A percentile compares a stretch with the other conserved stretches of the same genome.
Conservation (phyloP, 2,329 filamentous ascomycete species). For the Cytospora paraplurivora region DNA sequence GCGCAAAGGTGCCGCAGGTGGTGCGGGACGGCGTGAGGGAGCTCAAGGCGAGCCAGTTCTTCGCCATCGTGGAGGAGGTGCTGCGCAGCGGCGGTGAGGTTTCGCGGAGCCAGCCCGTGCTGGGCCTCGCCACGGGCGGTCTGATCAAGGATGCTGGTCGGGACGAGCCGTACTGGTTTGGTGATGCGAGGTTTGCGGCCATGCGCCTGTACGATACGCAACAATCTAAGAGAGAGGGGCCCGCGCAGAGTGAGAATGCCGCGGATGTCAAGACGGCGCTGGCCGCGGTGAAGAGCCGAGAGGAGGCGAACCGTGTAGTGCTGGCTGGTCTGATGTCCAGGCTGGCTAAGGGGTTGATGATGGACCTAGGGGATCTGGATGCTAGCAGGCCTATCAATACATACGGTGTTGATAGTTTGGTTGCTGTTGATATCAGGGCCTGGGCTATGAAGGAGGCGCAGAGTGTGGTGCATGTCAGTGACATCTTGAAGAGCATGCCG, state of each 20-base stretch:
- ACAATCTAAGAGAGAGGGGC: constrained; percentile 24
- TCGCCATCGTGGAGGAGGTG: constrained; percentile 9
- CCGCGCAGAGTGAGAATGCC: background rate
- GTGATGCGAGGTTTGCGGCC: constrained; percentile 35
- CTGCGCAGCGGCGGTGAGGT: background rate
- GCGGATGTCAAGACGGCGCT: constrained; percentile 32
- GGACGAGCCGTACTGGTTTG: constrained; percentile 38
- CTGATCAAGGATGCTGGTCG: constrained; percentile 34
- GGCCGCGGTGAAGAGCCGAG: constrained; percentile 31
- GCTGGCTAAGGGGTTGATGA: constrained; percentile 37
- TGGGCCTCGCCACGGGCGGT: constrained; percentile 35
- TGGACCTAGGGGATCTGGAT: constrained; percentile 37
- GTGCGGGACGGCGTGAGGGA: constrained; percentile 11
- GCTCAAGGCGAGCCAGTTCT: constrained; percentile 17
- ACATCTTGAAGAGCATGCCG: constrained; percentile 17
- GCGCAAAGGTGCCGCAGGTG: constrained; percentile 12
- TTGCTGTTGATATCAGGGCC: constrained; percentile 8
- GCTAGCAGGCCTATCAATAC: constrained; percentile 12
- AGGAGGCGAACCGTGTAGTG: constrained; percentile 32
- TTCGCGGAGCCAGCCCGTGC: constrained; percentile 34
- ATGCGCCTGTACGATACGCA: constrained; percentile 34
- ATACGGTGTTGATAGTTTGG: constrained; percentile 14
- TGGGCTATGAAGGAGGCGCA: constrained; percentile 16
- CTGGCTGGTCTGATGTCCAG: constrained; percentile 35
- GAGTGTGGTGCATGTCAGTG: constrained; percentile 5